Conservation (phyloP, 148 eudicot species). For the Arctostaphylos glauca region DNA sequence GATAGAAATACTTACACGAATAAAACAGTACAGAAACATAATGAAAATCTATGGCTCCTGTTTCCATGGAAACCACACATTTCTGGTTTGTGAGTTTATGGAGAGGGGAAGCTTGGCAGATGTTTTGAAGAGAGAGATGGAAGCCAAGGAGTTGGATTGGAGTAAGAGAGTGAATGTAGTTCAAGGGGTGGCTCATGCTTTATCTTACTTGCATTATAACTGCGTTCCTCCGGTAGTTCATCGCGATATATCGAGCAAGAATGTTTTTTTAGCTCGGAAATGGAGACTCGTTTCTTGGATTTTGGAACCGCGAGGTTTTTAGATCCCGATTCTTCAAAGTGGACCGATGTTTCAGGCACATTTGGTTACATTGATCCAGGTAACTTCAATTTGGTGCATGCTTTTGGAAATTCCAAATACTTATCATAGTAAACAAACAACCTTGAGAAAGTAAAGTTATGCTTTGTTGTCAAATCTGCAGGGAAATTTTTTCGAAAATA, state of each 20-base stretch:
- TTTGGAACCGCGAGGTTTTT: conserved; percentile 14
- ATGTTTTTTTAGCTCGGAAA: neutral
- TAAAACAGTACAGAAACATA: conserved; percentile 12
- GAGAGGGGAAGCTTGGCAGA: conserved; percentile 13
- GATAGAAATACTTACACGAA: neutral
- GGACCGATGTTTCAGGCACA: conserved; percentile 6
- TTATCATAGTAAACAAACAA: too few relatives aligned
- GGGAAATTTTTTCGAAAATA: too few relatives aligned
- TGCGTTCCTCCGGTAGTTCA: conserved; percentile 11
- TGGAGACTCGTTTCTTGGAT: conserved; percentile 10
- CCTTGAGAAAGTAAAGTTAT: too few relatives aligned
- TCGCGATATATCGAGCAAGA: conserved; percentile 13
- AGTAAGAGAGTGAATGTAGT: too few relatives aligned
- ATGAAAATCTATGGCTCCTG: conserved; percentile 14
- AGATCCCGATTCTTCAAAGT: neutral
- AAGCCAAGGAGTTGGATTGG: conserved; percentile 12
- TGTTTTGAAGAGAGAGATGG: neutral
- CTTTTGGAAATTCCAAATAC: neutral
- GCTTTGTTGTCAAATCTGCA: too few relatives aligned
- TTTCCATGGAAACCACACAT: neutral
- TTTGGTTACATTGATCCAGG: conserved; percentile 15
- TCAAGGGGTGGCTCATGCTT: neutral
- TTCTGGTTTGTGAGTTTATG: conserved; percentile 11
- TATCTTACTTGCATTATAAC: conserved; percentile 10
- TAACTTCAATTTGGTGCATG: neutral